These are phyloP conservation scores for Pichia sp. DNA, from an alignment of 1,139 yeast species.

Conservation along the genomic window DNA sequence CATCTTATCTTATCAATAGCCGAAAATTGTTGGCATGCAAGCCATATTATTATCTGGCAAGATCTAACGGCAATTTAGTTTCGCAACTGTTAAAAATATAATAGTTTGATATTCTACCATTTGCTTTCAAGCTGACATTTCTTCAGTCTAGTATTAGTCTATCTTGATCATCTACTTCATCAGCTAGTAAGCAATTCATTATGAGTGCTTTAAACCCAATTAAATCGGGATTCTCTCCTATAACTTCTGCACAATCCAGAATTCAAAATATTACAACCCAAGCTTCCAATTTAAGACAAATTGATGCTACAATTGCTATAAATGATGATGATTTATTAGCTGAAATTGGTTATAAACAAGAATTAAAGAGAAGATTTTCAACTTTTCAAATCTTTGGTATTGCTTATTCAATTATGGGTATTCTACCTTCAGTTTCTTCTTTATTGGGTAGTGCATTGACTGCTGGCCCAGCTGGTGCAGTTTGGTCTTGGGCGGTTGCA, in stretches of 20 bases:
- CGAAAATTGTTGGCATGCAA: too few species aligned
- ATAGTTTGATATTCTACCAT: too few species aligned
- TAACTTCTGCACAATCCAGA: conserved; percentile 14
- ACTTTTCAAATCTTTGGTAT: conserved; percentile 47
- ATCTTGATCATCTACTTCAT: too few species aligned
- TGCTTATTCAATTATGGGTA: conserved; percentile 48
- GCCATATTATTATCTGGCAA: too few species aligned
- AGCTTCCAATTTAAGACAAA: conserved; percentile 21
- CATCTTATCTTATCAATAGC: too few species aligned
- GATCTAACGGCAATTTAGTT: too few species aligned
- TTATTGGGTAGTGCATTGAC: conserved; percentile 35
- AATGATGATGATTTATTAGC: conserved; percentile 37
- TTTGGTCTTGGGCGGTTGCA: conserved; percentile 61
- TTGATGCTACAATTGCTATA: conserved; percentile 22
- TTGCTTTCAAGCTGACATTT: too few species aligned
- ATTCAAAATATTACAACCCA: conserved; percentile 12
- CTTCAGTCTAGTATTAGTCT: too few species aligned
- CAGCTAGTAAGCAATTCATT: too few species aligned
- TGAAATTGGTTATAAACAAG: conserved; percentile 47
- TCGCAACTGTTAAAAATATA: too few species aligned
- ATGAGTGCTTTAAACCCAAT: background rate
- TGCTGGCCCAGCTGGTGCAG: conserved; percentile 50
- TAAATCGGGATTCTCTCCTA: conserved; percentile 11
- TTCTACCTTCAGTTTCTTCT: conserved; percentile 41
- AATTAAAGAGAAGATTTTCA: conserved; percentile 39